phyloP scores from a whole-genome alignment of 768 basidiomycete species.

The Gelatoporia subvermispora region DNA sequence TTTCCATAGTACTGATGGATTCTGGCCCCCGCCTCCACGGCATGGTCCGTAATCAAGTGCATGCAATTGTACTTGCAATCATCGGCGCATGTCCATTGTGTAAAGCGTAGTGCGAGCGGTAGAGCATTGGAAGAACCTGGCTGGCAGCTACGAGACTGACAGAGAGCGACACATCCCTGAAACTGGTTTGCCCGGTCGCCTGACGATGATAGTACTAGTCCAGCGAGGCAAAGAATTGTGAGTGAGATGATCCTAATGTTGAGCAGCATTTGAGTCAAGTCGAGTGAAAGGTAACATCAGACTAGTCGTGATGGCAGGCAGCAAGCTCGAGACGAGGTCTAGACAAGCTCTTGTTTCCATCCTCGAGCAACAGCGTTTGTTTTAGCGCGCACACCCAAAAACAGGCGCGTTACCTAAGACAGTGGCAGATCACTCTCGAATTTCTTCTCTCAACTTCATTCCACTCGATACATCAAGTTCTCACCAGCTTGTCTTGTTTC shows the following conservation, averaged over 20 bases:
- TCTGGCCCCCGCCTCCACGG: constrained; percentile 33
- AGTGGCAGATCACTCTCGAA: constrained; percentile 13
- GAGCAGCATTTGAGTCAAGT: no score
- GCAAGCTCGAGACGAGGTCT: no score
- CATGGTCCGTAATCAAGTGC: constrained; percentile 66
- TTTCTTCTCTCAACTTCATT: no score
- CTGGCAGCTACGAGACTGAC: constrained; percentile 25
- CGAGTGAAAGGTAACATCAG: no score
- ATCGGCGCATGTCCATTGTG: constrained; percentile 83
- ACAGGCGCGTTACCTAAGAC: constrained; percentile 8
- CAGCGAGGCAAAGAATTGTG: constrained; percentile 1
- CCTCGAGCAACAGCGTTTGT: no score
- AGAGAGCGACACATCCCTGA: constrained; percentile 33
- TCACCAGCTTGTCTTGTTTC: no score
- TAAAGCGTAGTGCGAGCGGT: constrained; percentile 55
- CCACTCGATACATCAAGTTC: no score
- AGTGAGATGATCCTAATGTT: not conserved
- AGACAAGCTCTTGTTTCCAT: no score
- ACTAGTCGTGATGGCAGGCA: no score
- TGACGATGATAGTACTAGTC: constrained; percentile 28
- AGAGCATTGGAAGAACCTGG: constrained; percentile 19
- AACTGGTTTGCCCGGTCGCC: constrained; percentile 27
- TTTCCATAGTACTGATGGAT: constrained; percentile 90
- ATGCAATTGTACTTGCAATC: constrained; percentile 90
- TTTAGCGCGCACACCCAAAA: not conserved